Conservation (phyloP, 2,329 filamentous ascomycete genomes). For the Endocalyx cinctus region DNA sequence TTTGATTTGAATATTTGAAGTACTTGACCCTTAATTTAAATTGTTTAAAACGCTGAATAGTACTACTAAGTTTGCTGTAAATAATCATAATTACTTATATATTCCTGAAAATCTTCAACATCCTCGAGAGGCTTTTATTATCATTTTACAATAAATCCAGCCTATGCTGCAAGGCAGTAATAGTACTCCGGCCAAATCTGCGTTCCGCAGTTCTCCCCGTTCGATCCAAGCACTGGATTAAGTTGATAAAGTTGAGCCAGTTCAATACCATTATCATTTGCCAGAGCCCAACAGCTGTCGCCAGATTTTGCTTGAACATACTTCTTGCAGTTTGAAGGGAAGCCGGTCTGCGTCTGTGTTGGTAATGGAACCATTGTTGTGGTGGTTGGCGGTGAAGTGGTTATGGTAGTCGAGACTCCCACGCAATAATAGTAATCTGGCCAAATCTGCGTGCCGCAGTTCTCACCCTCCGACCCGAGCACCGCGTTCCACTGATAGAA, state of each 20-base stretch:
- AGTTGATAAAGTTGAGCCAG: conserved; percentile 1
- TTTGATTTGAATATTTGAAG: too few species aligned
- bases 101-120: too few species aligned
- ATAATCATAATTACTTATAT: too few species aligned
- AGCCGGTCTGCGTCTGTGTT: conserved; percentile 1
- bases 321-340: conserved; percentile 5
- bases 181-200: conserved; percentile 2
- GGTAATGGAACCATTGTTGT: background rate
- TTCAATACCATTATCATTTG: background rate
- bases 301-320: background rate
- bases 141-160: too few species aligned
- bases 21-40: too few species aligned
- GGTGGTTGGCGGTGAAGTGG: too few species aligned
- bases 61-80: too few species aligned
- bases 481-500: conserved; percentile 12
- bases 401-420: too few species aligned
- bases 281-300: conserved; percentile 1
- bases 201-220: conserved; percentile 6
- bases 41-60: too few species aligned
- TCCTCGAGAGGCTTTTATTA: too few species aligned
- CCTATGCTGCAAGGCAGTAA: conserved; percentile 16
- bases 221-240: conserved; percentile 6
- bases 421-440: conserved; percentile 22
- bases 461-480: conserved; percentile 15
- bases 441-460: conserved; percentile 20